Evolutionary conservation across 2,329 filamentous ascomycete species (phyloP), one percentile per base, ranked within the genome.

Genomic region (Alternaria metachromatica): DNA sequence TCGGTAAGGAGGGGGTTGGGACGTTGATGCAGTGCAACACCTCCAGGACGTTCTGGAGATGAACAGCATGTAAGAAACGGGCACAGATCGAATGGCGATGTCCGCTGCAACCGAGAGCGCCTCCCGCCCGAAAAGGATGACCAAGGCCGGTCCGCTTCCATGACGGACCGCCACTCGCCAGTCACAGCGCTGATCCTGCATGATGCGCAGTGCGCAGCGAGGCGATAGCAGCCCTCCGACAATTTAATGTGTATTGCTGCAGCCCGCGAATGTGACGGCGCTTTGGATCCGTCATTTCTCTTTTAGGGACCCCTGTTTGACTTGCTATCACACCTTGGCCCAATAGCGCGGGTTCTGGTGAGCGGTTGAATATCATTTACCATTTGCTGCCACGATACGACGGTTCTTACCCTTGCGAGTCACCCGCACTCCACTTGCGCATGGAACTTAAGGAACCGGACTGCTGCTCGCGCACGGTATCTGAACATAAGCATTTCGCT

Each of bases 241-340:
- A 67, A 60, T 66, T 63, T 62, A 62, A 66, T 49, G 57, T 64
- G 55, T 60, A 60, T 70, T 58, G 70, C 71, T 72, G 70, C 71
- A 69, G 68, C 63, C 68, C 68, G 56, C 64, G 65, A 67, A 44
- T 62, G 72, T 71, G 72, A 78, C 75, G 65, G 67, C 68, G 69
- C 64, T 62, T 63, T 72, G 64, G 67, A 63, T 71, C 68, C 64
- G 70, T 72, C 66, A 63, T 57, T 67, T 57, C 68, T 62, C 63
- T 58, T 69, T 72, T 59, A 28, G 68, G 67, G 13, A 46, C 69
- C 73, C 73, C 63, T 65, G 70, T 72, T 62, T 58, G 59, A 63
- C 68, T 73, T 69, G 68, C 62, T 73, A 78, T 80, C 78, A 80
- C 76, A 76, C 62, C 75, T 78, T 78, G 76, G 75, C 75, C 74